Evolutionary conservation across 2,329 filamentous ascomycete genomes (phyloP).

Genomic region (Metarhizium brunneum): DNA sequence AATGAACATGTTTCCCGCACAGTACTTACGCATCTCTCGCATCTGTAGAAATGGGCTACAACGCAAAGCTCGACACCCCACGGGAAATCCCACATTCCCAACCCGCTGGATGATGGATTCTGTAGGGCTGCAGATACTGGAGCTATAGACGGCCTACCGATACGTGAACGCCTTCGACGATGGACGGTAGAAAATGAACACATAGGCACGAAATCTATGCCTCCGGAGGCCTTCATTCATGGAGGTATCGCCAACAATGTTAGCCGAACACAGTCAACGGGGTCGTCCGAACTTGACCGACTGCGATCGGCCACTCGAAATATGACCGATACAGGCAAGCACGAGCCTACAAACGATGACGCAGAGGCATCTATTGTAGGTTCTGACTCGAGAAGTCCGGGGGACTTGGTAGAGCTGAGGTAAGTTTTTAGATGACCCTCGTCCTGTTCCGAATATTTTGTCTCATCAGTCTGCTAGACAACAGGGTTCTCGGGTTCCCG

Average conservation of each 20-base stretch:
- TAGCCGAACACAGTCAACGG: conserved; percentile 24
- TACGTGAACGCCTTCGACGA: conserved; percentile 31
- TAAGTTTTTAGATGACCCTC: conserved; percentile 10
- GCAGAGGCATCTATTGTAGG: conserved; percentile 16
- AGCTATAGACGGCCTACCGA: conserved; percentile 12
- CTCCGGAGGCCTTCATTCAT: conserved; percentile 16
- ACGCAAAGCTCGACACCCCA: conserved; percentile 1
- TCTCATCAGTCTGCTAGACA: conserved; percentile 15
- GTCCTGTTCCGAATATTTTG: background rate
- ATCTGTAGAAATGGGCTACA: conserved; percentile 9
- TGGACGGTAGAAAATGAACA: conserved; percentile 31
- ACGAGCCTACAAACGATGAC: conserved; percentile 18
- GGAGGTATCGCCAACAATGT: conserved; percentile 20
- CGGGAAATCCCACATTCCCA: background rate
- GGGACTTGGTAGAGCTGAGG: conserved; percentile 43
- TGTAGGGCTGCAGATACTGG: background rate
- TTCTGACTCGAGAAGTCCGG: conserved; percentile 22
- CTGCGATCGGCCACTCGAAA: conserved; percentile 14
- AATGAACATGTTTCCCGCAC: background rate
- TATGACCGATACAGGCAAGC: conserved; percentile 16
- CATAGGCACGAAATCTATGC: conserved; percentile 10
- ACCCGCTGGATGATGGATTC: background rate
- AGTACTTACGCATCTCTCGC: background rate
- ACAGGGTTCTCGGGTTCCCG: conserved; percentile 31
- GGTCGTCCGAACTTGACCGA: conserved; percentile 21